Percentiles rank a stretch among this genome's conserved stretches.
Conservation (phyloP, 257 asterid species). For the Solanum commersonii region DNA sequence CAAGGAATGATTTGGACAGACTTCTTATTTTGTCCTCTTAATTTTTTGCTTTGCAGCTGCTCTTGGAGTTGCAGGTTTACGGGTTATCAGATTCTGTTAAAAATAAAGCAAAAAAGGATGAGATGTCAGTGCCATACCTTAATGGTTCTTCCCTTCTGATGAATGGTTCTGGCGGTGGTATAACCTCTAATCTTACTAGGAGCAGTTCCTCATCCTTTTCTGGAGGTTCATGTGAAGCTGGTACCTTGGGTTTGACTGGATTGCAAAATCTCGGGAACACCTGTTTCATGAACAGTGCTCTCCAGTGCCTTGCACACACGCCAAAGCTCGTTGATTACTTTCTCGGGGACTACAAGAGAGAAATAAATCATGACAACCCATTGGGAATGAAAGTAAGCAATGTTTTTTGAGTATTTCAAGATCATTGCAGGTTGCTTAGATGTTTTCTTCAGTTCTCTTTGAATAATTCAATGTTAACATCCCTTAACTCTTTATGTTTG, state of each 20-base stretch:
- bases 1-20: background rate
- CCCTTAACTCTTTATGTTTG: background rate
- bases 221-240: conserved; percentile 64
- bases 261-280: conserved; percentile 93
- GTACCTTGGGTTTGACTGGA: conserved; percentile 85
- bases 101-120: conserved; percentile 47
- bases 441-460: conserved; percentile 8
- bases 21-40: conserved; percentile 13
- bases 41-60: conserved; percentile 38
- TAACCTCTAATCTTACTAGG: conserved; percentile 29
- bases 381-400: conserved; percentile 84
- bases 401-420: background rate
- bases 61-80: conserved; percentile 92
- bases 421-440: conserved; percentile 1
- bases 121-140: conserved; percentile 27
- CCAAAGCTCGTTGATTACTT: conserved; percentile 95
- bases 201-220: conserved; percentile 39
- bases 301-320: conserved; percentile 92
- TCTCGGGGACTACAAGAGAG: conserved; percentile 85
- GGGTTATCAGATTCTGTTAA: conserved; percentile 76
- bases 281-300: conserved; percentile 95
- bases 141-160: conserved; percentile 43
- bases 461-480: background rate
- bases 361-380: conserved; percentile 81
- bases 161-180: conserved; percentile 47